Percentiles rank a stretch among this genome's conserved stretches.
phyloP scores from a whole-genome alignment of 164 flowering plant species.

The Liriodendron chinense region DNA sequence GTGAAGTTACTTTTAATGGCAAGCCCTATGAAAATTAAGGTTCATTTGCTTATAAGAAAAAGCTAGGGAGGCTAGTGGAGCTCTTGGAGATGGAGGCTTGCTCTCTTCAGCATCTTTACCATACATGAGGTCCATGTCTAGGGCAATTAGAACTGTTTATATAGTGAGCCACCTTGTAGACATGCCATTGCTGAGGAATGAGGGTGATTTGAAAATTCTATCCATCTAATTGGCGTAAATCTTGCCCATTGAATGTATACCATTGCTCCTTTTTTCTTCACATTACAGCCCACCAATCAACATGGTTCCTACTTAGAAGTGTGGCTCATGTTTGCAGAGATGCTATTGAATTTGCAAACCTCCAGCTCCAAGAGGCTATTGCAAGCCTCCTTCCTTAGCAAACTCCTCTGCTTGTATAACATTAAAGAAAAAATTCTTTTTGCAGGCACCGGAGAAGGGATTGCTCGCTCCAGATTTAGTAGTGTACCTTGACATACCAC shows the following conservation, averaged over 20 bases:
- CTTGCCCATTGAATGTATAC: no score
- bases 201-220: not conserved
- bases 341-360: no score
- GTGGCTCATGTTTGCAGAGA: no score
- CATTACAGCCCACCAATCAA: no score
- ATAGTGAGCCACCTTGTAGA: not conserved
- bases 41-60: not conserved
- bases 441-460: slow-evolving; percentile 70
- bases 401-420: not conserved
- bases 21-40: not conserved
- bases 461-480: slow-evolving; percentile 78
- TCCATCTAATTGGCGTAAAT: no score
- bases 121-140: not conserved
- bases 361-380: not conserved
- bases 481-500: slow-evolving; percentile 60
- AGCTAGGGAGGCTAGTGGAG: not conserved
- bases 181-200: not conserved
- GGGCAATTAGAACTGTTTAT: not conserved
- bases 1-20: slow-evolving; percentile 24
- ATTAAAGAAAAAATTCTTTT: slow-evolving; percentile 1
- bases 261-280: no score
- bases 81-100: not conserved
- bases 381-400: not conserved
- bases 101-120: not conserved
- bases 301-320: no score